Conservation (phyloP, 2,329 filamentous ascomycete genomes). For the Dactylonectria estremocensis region DNA sequence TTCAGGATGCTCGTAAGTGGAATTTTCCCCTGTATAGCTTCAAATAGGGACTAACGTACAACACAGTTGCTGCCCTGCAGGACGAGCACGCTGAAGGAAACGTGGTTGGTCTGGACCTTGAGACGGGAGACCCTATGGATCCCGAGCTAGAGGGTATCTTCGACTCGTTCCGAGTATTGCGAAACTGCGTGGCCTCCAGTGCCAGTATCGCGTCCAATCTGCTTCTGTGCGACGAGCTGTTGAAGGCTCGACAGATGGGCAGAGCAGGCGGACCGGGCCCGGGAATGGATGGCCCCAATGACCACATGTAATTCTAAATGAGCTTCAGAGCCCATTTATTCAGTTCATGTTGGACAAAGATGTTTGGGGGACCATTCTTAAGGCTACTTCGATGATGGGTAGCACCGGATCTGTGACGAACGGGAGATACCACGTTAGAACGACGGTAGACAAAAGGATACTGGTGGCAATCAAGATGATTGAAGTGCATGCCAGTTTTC, state of each 20-base stretch:
- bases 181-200: constrained; percentile 94
- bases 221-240: constrained; percentile 93
- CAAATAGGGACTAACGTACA: constrained; percentile 34
- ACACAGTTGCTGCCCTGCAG: constrained; percentile 84
- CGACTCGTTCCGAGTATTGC: constrained; percentile 94
- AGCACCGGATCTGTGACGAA: not conserved
- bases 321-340: not conserved
- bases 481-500: constrained; percentile 35
- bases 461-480: constrained; percentile 47
- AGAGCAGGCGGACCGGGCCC: constrained; percentile 74
- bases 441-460: constrained; percentile 57
- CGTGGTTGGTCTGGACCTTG: constrained; percentile 87
- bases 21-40: not conserved
- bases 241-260: constrained; percentile 98
- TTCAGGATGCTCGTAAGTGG: constrained; percentile 91
- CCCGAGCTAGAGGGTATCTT: constrained; percentile 93
- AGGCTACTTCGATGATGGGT: not conserved
- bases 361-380: not conserved
- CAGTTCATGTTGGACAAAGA: not conserved
- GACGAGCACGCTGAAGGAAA: constrained; percentile 90
- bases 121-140: constrained; percentile 94
- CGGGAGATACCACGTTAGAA: constrained; percentile 53
- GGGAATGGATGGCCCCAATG: constrained; percentile 74
- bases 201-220: constrained; percentile 96
- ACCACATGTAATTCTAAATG: constrained; percentile 61